Evolutionary conservation across 305 asterid genomes (phyloP), one percentile per base, ranked within the genome.

Genomic region (Fraxinus baroniana): DNA sequence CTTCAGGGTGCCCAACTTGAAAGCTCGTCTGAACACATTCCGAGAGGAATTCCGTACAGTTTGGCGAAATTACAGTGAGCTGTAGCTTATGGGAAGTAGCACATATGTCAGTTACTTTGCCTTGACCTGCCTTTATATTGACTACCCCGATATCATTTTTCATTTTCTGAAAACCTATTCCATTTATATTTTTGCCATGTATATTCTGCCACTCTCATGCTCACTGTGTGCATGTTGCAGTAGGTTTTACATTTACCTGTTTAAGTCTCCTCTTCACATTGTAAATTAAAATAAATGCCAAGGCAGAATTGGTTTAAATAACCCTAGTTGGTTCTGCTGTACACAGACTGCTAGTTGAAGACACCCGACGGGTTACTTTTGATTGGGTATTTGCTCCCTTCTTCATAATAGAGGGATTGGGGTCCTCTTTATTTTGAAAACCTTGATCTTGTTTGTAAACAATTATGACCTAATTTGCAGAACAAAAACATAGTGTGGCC

Each of bases 41-140:
- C 94, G 98, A 0, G 99, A 95, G 87, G 99, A 95, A 88, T 94
- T 95, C 70, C 97, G 99, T 84, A 92, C 98, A 9, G 98, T 95
- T 80, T 95, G 98, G 99, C 97, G 98, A 88, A 94, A 92, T 86
- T 94, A 94, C 82, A 93, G 99, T 79, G 99, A 95, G 46, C 92
- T 95, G 90, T 94, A 93, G 93, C 81, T 84, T 85, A 86, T 10
- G 64, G 78, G 77, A 80, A 76, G n/a, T n/a, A n/a, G n/a, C n/a
- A 79, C 80, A 55, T 84, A 76, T 68, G 90, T 84, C 33, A 85
- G 94, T 81, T 84, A 82, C 84, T 49, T 83, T 75, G 39, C 86
- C 82, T 84, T 35, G 79, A 74, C 79, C 76, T 78, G 73, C 79
- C 78, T 82, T 68, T 35, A 78, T 57, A 13, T 76, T 71, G 70